phyloP scores from a whole-genome alignment of 768 basidiomycete genomes.

The Naganishia kalamii region DNA sequence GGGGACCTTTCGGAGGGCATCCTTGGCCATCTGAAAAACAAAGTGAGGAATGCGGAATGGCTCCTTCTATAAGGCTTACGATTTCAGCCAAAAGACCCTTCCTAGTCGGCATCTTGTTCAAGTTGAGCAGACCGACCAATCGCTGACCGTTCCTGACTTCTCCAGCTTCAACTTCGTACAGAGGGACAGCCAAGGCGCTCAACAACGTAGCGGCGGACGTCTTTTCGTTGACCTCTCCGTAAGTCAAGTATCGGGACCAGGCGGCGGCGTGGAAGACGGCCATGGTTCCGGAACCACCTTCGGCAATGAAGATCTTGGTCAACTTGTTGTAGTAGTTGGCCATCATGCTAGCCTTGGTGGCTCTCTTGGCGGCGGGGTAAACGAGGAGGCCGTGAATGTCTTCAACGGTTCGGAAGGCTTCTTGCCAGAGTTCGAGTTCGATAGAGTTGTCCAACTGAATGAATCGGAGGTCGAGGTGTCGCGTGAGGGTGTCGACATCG shows the following conservation, averaged over 20 bases:
- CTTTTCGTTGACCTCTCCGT: constrained; percentile 51
- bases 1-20: constrained; percentile 70
- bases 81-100: constrained; percentile 80
- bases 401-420: constrained; percentile 95
- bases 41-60: not conserved
- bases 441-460: constrained; percentile 93
- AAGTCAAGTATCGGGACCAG: constrained; percentile 75
- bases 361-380: constrained; percentile 65
- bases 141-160: constrained; percentile 61
- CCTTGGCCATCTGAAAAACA: constrained; percentile 62
- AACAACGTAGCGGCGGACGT: constrained; percentile 87
- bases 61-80: constrained; percentile 51
- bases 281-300: constrained; percentile 51
- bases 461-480: constrained; percentile 93
- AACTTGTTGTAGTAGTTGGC: constrained; percentile 98
- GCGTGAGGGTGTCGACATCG: constrained; percentile 88
- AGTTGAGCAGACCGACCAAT: constrained; percentile 75
- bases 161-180: constrained; percentile 51
- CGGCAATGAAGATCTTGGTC: constrained; percentile 87
- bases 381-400: constrained; percentile 93
- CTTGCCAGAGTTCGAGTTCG: constrained; percentile 97
- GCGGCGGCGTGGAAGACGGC: constrained; percentile 88
- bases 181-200: constrained; percentile 85
- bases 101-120: constrained; percentile 76
- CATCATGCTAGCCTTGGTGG: constrained; percentile 92